These are phyloP conservation scores for Alternaria ethzedia DNA, from an alignment of 2,329 filamentous ascomycete species.

Conservation along the genomic window DNA sequence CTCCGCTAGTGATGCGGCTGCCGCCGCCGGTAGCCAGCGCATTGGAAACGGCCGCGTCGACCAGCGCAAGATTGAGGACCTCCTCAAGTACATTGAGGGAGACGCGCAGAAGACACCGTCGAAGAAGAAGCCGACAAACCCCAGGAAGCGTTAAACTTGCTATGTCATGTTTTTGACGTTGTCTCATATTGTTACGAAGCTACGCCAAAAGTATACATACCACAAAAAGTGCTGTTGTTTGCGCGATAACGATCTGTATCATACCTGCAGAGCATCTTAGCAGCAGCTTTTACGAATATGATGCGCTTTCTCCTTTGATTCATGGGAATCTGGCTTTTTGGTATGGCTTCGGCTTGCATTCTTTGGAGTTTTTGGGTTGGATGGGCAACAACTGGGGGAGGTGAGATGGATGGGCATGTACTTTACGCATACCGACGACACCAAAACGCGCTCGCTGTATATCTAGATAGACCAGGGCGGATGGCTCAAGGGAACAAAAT, in stretches of 20 bases:
- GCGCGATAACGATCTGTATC: background rate
- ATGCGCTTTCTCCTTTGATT: background rate
- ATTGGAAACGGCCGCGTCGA: slow-evolving; percentile 61
- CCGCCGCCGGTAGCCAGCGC: slow-evolving; percentile 47
- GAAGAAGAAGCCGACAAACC: slow-evolving; percentile 55
- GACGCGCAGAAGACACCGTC: slow-evolving; percentile 50
- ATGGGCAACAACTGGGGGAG: no score
- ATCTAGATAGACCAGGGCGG: background rate
- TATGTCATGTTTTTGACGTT: background rate
- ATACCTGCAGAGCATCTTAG: background rate
- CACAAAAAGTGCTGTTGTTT: background rate
- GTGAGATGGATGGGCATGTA: background rate
- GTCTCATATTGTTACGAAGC: background rate
- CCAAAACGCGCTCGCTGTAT: background rate
- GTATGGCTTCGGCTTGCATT: background rate
- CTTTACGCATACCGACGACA: background rate
- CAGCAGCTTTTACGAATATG: background rate
- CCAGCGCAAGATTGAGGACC: slow-evolving; percentile 86
- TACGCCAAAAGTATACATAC: background rate
- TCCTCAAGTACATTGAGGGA: slow-evolving; percentile 94
- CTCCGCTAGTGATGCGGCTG: slow-evolving; percentile 56
- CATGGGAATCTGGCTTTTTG: background rate
- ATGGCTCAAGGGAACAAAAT: background rate
- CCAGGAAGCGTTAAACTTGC: slow-evolving; percentile 42
- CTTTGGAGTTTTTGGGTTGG: background rate